A percentile compares a stretch with the other conserved stretches of the same genome.
These are phyloP conservation scores for Breviolum minutum DNA, from an alignment of 73 alveolate genomes.

Conservation along the genomic window DNA sequence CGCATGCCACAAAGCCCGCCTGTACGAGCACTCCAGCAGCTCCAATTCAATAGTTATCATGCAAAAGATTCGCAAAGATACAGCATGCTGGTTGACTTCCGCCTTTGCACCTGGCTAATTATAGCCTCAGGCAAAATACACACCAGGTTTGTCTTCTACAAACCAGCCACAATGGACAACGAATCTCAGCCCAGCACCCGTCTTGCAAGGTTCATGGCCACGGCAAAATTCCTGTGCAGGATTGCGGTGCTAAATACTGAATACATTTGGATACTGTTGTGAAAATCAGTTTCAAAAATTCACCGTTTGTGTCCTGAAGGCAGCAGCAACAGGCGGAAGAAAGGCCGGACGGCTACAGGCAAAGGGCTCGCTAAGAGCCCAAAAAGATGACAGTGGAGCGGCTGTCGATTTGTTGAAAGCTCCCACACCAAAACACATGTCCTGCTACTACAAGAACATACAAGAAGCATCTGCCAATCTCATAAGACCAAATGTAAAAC, in stretches of 20 bases:
- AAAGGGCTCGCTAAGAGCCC: conserved; percentile 1
- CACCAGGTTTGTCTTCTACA: too few relatives aligned
- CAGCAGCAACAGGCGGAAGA: conserved; percentile 54
- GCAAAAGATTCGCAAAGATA: neutral
- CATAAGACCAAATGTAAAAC: neutral
- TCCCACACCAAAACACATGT: too few relatives aligned
- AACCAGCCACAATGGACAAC: too few relatives aligned
- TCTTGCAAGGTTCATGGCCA: conserved; percentile 58
- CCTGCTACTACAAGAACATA: too few relatives aligned
- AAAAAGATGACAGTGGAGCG: neutral
- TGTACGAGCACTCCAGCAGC: neutral
- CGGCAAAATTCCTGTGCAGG: conserved; percentile 19
- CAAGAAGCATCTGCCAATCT: too few relatives aligned
- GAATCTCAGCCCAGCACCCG: neutral
- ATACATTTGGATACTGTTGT: neutral
- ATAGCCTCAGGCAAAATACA: neutral
- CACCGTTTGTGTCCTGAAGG: conserved; percentile 14
- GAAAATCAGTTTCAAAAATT: neutral
- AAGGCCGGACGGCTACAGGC: neutral
- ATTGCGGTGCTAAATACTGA: neutral
- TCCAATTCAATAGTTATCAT: too few relatives aligned
- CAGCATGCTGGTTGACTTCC: too few relatives aligned
- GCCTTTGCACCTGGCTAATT: neutral
- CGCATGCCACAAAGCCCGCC: conserved; percentile 37
- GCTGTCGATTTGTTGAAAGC: too few relatives aligned